Evolutionary conservation across 202 grass and related monocot species (phyloP), one percentile per base, ranked within the genome.

Genomic region (Digitaria exilis): DNA sequence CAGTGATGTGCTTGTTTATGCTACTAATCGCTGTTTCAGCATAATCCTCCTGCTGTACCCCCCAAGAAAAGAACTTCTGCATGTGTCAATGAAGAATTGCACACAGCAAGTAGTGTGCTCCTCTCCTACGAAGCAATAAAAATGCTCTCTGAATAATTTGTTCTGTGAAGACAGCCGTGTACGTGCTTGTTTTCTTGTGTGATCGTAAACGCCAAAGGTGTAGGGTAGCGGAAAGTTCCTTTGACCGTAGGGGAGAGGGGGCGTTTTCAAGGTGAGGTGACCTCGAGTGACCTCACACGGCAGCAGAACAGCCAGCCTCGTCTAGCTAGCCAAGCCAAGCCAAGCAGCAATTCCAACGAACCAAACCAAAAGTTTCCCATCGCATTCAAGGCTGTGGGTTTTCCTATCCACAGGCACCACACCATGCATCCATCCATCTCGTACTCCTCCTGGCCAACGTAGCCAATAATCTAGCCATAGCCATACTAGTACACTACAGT

Each of bases 281-380:
- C 87, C 82, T 85, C 71, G 71, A 82, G n/a, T 85, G 82, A 82
- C 82, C 78, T 89, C 80, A 84, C 80, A 84, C 75, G 41, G 59
- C 79, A 61, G 74, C 65, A 49, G 43, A 2, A 1, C 22, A 50
- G 70, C 28, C 46, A 52, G 46, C 32, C 75, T 43, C 57, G 17
- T 39, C 26, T 65, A 41, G 46, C 4, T 39, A 39, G 4, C 35
- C 42, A n/a, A 45, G 21, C 10, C n/a, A n/a, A n/a, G 84, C 75
- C 75, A 43, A 76, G 76, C 89, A 49, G 52, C 71, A 73, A 84
- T 84, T 81, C 80, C 81, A 72, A 91, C 19, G 71, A 71, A 50
- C 8, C 30, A 66, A 44, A 80, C 51, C 77, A 30, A 72, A 89
- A 85, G 82, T 41, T 82, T 85, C 39, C 69, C 65, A 69, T 45